A percentile compares a stretch with the other conserved stretches of the same genome.
Evolutionary conservation across 2,329 filamentous ascomycete genomes (phyloP).

Genomic region (Colletotrichum echinochloae): DNA sequence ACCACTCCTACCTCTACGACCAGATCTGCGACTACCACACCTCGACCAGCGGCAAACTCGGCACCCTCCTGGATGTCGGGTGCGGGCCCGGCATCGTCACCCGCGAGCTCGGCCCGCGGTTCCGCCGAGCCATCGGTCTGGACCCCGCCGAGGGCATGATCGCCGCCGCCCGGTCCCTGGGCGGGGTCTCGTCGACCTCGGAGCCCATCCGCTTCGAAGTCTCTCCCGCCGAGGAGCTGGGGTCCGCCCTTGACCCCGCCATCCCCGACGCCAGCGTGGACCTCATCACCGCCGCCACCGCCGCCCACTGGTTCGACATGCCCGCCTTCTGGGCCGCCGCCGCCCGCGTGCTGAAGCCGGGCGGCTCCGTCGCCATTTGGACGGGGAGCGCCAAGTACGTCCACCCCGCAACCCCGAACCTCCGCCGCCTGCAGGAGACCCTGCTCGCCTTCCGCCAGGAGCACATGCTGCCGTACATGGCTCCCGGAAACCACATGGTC

Average conservation of each 20-base stretch:
- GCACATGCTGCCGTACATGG: conserved; percentile 53
- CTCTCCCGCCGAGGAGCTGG: conserved; percentile 59
- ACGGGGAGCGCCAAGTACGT: conserved; percentile 47
- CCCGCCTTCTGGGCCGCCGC: conserved; percentile 61
- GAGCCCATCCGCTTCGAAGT: conserved; percentile 56
- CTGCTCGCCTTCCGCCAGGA: conserved; percentile 53
- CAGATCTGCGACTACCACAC: conserved; percentile 60
- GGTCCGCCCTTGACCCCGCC: conserved; percentile 44
- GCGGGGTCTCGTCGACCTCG: conserved; percentile 46
- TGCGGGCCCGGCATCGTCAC: conserved; percentile 67
- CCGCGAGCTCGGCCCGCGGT: conserved; percentile 58
- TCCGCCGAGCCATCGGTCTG: conserved; percentile 59
- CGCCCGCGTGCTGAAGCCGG: conserved; percentile 59
- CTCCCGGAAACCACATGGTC: conserved; percentile 57
- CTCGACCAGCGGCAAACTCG: conserved; percentile 56
- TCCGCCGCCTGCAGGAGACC: conserved; percentile 54
- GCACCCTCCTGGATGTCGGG: conserved; percentile 64
- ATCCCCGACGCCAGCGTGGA: conserved; percentile 56
- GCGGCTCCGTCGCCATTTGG: conserved; percentile 68
- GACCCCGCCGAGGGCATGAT: conserved; percentile 69
- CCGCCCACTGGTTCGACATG: conserved; percentile 71
- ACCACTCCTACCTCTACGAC: conserved; percentile 60
- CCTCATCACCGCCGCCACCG: conserved; percentile 61
- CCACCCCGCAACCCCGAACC: conserved; percentile 53
- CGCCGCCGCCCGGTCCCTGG: conserved; percentile 54